Percentiles rank a stretch among this genome's conserved stretches.
Evolutionary conservation across 768 basidiomycete genomes (phyloP).

Genomic region (Phanerochaete carnosa): DNA sequence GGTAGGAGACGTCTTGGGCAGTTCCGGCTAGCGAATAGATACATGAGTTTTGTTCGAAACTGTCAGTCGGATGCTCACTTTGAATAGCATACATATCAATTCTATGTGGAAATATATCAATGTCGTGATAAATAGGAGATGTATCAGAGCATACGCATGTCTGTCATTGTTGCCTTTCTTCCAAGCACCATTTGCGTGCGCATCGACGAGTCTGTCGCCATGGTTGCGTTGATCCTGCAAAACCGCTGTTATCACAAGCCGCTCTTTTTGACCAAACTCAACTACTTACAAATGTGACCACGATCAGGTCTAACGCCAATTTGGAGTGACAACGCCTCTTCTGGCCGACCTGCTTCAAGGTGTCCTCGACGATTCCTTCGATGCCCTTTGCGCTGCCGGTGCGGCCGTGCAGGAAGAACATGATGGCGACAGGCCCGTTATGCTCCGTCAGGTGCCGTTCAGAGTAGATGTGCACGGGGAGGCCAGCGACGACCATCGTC

Average conservation of each 20-base stretch:
- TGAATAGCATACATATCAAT: conserved; percentile 49
- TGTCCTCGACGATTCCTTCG: conserved; percentile 29
- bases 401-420: conserved; percentile 50
- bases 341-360: conserved; percentile 27
- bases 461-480: conserved; percentile 26
- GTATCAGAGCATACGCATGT: conserved; percentile 32
- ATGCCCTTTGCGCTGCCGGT: conserved; percentile 30
- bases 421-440: conserved; percentile 24
- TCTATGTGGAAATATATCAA: conserved; percentile 10
- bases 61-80: conserved; percentile 26
- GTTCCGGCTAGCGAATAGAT: conserved; percentile 47
- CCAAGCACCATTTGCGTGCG: conserved; percentile 38
- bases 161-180: conserved; percentile 35
- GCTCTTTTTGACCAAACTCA: neutral
- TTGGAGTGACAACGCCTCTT: conserved; percentile 9
- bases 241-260: neutral
- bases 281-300: conserved; percentile 41
- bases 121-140: neutral
- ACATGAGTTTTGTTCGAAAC: neutral
- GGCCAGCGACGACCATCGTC: conserved; percentile 25
- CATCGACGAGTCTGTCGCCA: conserved; percentile 37
- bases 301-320: conserved; percentile 37
- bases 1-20: conserved; percentile 69
- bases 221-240: conserved; percentile 53
- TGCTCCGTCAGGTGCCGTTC: conserved; percentile 12